These are phyloP conservation scores for Hypoxylon sp. DNA, from an alignment of 2,329 filamentous ascomycete genomes.

Conservation along the genomic window DNA sequence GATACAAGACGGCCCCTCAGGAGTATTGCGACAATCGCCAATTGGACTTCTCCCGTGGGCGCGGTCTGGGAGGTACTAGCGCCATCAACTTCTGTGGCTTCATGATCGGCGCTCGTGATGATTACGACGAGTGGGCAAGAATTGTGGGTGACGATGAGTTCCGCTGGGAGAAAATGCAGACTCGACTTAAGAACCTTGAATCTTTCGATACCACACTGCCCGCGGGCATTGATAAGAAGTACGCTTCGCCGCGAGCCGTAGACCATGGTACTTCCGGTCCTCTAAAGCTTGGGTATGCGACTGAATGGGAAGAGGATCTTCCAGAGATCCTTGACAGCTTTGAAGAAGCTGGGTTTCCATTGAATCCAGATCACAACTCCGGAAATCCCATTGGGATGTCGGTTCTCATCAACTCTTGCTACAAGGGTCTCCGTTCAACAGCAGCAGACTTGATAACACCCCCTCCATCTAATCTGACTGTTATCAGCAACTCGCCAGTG, in stretches of 20 bases:
- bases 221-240: constrained; percentile 58
- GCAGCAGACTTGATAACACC: constrained; percentile 64
- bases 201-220: constrained; percentile 62
- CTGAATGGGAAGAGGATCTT: constrained; percentile 65
- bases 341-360: constrained; percentile 62
- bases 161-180: constrained; percentile 67
- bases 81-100: constrained; percentile 70
- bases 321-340: constrained; percentile 62
- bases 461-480: constrained; percentile 65
- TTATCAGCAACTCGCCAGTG: constrained; percentile 65
- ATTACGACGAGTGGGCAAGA: constrained; percentile 74
- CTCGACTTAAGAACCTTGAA: constrained; percentile 67
- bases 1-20: constrained; percentile 66
- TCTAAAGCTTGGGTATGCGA: constrained; percentile 64
- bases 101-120: constrained; percentile 68
- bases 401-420: constrained; percentile 64
- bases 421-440: constrained; percentile 64
- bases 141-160: constrained; percentile 69
- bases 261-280: constrained; percentile 66
- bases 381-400: constrained; percentile 71
- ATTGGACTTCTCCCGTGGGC: constrained; percentile 65
- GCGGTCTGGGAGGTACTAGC: constrained; percentile 65
- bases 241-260: constrained; percentile 60
- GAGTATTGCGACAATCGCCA: constrained; percentile 60
- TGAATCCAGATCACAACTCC: constrained; percentile 70